A percentile compares a stretch with the other conserved stretches of the same genome.
Evolutionary conservation across 345 rosid genomes (phyloP).

Genomic region (Theobroma cacao): DNA sequence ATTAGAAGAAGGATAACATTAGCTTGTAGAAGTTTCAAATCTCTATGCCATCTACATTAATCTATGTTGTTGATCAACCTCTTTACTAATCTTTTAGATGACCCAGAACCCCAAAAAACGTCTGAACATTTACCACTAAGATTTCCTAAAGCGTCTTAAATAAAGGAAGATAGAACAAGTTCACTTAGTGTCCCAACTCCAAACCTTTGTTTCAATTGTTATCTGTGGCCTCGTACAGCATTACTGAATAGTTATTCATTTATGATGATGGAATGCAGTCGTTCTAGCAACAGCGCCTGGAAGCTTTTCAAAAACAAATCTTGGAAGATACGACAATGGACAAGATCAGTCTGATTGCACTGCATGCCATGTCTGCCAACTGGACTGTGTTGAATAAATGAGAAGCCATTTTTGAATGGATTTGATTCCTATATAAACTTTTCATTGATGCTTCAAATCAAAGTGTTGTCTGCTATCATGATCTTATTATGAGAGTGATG

Average conservation of each 20-base stretch:
- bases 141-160: too few relatives aligned
- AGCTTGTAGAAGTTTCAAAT: neutral
- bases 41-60: too few relatives aligned
- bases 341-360: neutral
- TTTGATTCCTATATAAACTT: neutral
- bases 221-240: neutral
- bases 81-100: too few relatives aligned
- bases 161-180: neutral
- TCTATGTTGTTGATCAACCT: neutral
- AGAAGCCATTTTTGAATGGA: neutral
- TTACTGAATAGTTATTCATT: neutral
- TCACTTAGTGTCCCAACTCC: neutral
- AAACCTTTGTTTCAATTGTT: neutral
- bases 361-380: neutral
- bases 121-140: neutral
- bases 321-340: neutral
- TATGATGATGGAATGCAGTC: neutral
- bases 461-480: neutral
- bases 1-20: neutral
- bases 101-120: neutral
- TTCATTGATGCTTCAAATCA: neutral
- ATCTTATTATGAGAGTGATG: too few relatives aligned
- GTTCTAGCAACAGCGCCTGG: neutral
- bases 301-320: neutral
- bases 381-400: neutral